Conservation (phyloP, 2,329 filamentous ascomycete genomes). For the Botrytis byssoidea region DNA sequence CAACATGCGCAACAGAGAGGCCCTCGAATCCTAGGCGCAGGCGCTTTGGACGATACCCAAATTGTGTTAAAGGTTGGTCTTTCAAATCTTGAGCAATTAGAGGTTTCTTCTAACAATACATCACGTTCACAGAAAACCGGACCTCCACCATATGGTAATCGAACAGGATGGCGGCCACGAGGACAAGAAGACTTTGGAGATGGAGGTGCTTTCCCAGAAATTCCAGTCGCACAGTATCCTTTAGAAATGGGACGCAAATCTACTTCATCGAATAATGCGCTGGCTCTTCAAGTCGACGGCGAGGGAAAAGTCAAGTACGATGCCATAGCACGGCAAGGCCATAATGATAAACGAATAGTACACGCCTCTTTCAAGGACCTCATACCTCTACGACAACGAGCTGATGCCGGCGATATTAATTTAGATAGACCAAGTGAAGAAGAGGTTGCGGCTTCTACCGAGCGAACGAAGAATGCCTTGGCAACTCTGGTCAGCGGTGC, state of each 20-base stretch:
- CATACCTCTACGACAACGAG: conserved; percentile 88
- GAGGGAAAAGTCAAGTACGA: conserved; percentile 96
- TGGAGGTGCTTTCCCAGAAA: conserved; percentile 93
- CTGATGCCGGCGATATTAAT: conserved; percentile 88
- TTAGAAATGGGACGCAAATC: conserved; percentile 89
- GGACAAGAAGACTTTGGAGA: conserved; percentile 90
- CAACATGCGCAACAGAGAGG: conserved; percentile 71
- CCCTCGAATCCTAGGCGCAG: conserved; percentile 76
- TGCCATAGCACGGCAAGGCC: conserved; percentile 86
- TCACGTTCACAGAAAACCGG: conserved; percentile 61
- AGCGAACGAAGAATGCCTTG: conserved; percentile 84
- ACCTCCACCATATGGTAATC: conserved; percentile 83
- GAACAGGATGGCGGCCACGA: conserved; percentile 87
- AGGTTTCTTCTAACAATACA: conserved; percentile 29
- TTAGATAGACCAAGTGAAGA: conserved; percentile 82
- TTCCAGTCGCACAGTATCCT: conserved; percentile 91
- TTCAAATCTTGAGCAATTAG: neutral
- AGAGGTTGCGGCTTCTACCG: conserved; percentile 77
- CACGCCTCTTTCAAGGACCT: conserved; percentile 96
- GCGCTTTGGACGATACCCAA: conserved; percentile 80
- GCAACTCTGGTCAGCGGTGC: conserved; percentile 80
- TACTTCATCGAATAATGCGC: conserved; percentile 70
- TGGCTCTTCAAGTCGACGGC: conserved; percentile 86
- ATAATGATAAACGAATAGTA: conserved; percentile 78
- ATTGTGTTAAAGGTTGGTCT: conserved; percentile 69